Evolutionary conservation across 805 yeast genomes (phyloP).

Genomic region (Torulaspora gathmanii): DNA sequence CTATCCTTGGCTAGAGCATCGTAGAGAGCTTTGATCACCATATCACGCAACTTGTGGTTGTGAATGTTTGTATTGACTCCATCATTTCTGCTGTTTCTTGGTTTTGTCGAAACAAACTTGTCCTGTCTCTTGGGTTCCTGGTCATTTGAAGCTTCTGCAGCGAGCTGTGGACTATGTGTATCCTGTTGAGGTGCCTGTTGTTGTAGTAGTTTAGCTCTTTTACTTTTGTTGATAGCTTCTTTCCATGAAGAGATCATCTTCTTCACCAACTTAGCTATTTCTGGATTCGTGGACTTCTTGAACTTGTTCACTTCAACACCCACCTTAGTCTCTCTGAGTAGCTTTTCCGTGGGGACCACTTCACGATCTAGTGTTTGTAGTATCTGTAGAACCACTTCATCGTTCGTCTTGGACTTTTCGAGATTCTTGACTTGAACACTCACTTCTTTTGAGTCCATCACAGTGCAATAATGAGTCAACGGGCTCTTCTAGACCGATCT

Average conservation of each 20-base stretch:
- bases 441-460: conserved; percentile 71
- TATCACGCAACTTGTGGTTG: conserved; percentile 76
- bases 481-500: background rate
- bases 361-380: conserved; percentile 61
- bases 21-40: conserved; percentile 76
- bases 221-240: conserved; percentile 73
- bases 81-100: conserved; percentile 78
- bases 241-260: conserved; percentile 85
- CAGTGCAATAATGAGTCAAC: background rate
- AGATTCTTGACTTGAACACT: conserved; percentile 62
- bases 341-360: conserved; percentile 74
- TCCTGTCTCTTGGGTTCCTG: conserved; percentile 29
- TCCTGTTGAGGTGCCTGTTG: conserved; percentile 11
- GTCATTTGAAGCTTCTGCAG: conserved; percentile 15
- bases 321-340: conserved; percentile 87
- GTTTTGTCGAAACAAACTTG: conserved; percentile 47
- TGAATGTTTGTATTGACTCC: conserved; percentile 68
- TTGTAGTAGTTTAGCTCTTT: conserved; percentile 32
- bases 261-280: conserved; percentile 67
- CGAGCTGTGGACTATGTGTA: conserved; percentile 1
- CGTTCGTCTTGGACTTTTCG: conserved; percentile 60
- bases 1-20: conserved; percentile 86
- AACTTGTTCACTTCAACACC: conserved; percentile 94
- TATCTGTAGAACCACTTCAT: conserved; percentile 61
- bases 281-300: conserved; percentile 61